These are phyloP conservation scores for Geotrichum australiense DNA, from an alignment of 1,139 yeast genomes.

Conservation along the genomic window DNA sequence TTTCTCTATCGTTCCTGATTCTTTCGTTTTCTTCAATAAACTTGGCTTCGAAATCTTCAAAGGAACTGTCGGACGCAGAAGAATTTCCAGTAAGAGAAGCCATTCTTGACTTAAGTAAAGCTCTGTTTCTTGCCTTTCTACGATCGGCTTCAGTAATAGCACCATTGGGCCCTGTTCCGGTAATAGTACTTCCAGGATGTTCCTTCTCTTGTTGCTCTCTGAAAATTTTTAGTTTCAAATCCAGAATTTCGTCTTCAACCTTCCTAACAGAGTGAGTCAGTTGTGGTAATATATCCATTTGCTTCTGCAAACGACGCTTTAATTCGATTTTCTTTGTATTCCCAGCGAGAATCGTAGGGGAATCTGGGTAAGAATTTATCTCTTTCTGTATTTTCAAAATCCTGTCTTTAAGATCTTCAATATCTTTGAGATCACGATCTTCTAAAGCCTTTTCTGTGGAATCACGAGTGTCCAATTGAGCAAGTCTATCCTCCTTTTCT, in stretches of 20 bases:
- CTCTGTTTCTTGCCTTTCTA: slow-evolving; percentile 70
- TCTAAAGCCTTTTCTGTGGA: slow-evolving; percentile 42
- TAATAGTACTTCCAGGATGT: slow-evolving; percentile 61
- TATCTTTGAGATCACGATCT: slow-evolving; percentile 45
- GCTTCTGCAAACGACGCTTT: slow-evolving; percentile 44
- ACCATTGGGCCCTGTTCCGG: slow-evolving; percentile 83
- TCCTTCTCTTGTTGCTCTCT: slow-evolving; percentile 48
- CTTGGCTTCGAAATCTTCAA: slow-evolving; percentile 50
- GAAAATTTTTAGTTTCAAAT: slow-evolving; percentile 56
- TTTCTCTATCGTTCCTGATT: slow-evolving; percentile 51
- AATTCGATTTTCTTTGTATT: slow-evolving; percentile 38
- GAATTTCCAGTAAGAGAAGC: slow-evolving; percentile 83
- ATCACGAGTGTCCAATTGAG: slow-evolving; percentile 66
- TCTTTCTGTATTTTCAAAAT: slow-evolving; percentile 51
- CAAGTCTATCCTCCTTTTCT: slow-evolving; percentile 63
- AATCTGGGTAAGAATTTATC: slow-evolving; percentile 34
- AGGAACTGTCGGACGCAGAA: slow-evolving; percentile 37
- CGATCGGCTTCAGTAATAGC: slow-evolving; percentile 75
- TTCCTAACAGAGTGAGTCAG: slow-evolving; percentile 55
- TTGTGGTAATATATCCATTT: slow-evolving; percentile 64
- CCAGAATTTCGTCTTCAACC: slow-evolving; percentile 63
- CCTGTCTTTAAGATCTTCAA: slow-evolving; percentile 56
- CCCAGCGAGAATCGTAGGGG: slow-evolving; percentile 29
- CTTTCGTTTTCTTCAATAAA: slow-evolving; percentile 50
- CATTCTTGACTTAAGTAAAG: slow-evolving; percentile 74